A percentile compares a stretch with the other conserved stretches of the same genome.
phyloP scores from a whole-genome alignment of 495 filamentous ascomycete genomes.

The Aspergillus indologenus region DNA sequence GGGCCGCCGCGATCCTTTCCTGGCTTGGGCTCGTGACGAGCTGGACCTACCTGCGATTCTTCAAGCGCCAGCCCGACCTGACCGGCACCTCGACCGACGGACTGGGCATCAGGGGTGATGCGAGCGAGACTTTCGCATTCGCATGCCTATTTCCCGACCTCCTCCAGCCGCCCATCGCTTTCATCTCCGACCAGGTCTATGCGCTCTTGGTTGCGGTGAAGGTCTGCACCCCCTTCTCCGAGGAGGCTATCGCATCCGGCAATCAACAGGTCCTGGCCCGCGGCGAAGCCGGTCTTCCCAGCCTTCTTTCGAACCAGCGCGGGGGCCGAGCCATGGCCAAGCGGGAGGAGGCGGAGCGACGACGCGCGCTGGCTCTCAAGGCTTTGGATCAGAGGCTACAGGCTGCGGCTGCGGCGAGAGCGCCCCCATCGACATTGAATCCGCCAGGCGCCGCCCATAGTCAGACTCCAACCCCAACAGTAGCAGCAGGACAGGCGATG shows the following conservation, averaged over 20 bases:
- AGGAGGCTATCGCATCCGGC: constrained; percentile 76
- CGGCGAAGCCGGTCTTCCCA: constrained; percentile 66
- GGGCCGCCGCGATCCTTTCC: constrained; percentile 76
- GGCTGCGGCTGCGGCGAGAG: constrained; percentile 61
- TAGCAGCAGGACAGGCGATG: constrained; percentile 43
- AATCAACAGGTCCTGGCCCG: constrained; percentile 65
- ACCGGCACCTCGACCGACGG: constrained; percentile 52
- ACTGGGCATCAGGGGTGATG: constrained; percentile 68
- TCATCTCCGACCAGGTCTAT: constrained; percentile 72
- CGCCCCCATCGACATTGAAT: constrained; percentile 32
- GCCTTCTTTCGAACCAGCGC: constrained; percentile 48
- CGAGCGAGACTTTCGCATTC: constrained; percentile 92
- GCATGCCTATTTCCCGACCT: constrained; percentile 92
- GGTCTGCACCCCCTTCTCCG: constrained; percentile 83
- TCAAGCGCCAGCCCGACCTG: constrained; percentile 70
- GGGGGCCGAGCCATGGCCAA: constrained; percentile 49
- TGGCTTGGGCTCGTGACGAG: constrained; percentile 79
- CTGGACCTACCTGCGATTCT: constrained; percentile 97
- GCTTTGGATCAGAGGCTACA: constrained; percentile 89
- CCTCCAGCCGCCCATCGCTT: constrained; percentile 71
- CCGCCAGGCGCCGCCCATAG: constrained; percentile 42
- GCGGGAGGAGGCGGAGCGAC: constrained; percentile 87
- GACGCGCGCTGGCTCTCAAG: constrained; percentile 83
- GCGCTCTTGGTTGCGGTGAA: constrained; percentile 65
- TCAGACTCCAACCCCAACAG: constrained; percentile 32